Percentiles rank a stretch among this genome's conserved stretches.
phyloP scores from a whole-genome alignment of 306 rosid species.

The Dryas drummondii region DNA sequence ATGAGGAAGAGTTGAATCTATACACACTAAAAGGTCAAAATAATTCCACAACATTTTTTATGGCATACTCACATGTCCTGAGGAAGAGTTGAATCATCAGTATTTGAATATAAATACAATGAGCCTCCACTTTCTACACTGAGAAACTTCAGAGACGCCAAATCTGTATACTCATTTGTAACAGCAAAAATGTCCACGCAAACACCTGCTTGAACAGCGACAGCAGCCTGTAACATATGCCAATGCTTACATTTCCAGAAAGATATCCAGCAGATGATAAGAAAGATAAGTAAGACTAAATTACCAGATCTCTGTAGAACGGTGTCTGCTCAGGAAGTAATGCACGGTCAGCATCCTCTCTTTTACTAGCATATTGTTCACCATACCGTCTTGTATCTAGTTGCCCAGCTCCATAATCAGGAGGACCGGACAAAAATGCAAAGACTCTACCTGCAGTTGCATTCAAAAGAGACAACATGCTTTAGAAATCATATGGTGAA shows the following conservation, averaged over 20 bases:
- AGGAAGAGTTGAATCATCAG: conserved; percentile 93
- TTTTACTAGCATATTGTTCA: conserved; percentile 96
- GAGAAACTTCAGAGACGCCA: conserved; percentile 89
- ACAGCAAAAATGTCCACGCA: conserved; percentile 97
- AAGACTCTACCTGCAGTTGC: conserved; percentile 82
- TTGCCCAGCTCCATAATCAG: conserved; percentile 95
- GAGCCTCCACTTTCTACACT: conserved; percentile 96
- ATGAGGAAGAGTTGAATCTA: too few relatives aligned
- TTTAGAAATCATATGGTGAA: conserved; percentile 8
- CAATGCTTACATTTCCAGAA: conserved; percentile 37
- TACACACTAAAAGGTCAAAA: background rate
- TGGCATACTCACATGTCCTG: conserved; percentile 82
- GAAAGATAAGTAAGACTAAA: conserved; percentile 16
- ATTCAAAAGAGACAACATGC: conserved; percentile 35
- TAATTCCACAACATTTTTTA: conserved; percentile 5
- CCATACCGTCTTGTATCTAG: conserved; percentile 94
- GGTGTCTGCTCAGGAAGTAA: conserved; percentile 98
- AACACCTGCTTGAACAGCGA: conserved; percentile 98
- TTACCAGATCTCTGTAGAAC: conserved; percentile 88
- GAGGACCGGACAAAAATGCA: conserved; percentile 92
- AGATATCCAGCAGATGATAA: conserved; percentile 17
- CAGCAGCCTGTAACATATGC: conserved; percentile 76
- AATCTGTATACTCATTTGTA: conserved; percentile 92
- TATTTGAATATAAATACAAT: conserved; percentile 70
- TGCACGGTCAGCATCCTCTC: conserved; percentile 97